Evolutionary conservation across 164 flowering plant species (phyloP).

Genomic region (Annona cherimola): DNA sequence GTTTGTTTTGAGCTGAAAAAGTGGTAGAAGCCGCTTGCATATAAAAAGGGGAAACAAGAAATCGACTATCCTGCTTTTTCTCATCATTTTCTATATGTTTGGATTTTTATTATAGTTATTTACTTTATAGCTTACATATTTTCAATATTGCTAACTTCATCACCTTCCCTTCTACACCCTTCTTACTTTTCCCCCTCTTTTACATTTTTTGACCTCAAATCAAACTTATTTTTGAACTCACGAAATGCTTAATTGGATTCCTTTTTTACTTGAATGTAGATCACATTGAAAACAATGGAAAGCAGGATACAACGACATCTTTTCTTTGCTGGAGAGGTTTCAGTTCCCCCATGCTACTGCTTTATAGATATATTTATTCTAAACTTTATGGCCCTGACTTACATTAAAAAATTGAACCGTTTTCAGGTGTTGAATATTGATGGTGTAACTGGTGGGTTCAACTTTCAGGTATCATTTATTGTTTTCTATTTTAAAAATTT

Average conservation of each 20-base stretch:
- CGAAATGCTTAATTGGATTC: neutral
- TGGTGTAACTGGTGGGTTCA: constrained; percentile 99
- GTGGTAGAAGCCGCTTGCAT: no score
- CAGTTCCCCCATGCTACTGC: neutral
- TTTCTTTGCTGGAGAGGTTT: constrained; percentile 95
- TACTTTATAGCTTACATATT: no score
- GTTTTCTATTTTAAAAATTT: no score
- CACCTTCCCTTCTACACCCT: no score
- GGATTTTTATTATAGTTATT: no score
- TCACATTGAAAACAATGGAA: constrained; percentile 76
- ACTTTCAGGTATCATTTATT: constrained; percentile 73
- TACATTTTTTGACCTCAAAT: no score
- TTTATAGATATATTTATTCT: neutral
- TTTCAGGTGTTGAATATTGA: constrained; percentile 81
- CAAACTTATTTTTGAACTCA: no score
- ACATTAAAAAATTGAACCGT: neutral
- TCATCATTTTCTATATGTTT: no score
- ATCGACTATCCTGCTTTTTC: no score
- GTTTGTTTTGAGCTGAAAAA: neutral
- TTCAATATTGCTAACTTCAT: no score
- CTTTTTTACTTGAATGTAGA: constrained; percentile 33
- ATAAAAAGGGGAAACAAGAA: no score
- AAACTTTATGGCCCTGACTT: neutral
- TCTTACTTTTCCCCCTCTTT: no score
- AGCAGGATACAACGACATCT: constrained; percentile 58